Evolutionary conservation across 768 basidiomycete species (phyloP).

Genomic region (Tulasnella sp.): DNA sequence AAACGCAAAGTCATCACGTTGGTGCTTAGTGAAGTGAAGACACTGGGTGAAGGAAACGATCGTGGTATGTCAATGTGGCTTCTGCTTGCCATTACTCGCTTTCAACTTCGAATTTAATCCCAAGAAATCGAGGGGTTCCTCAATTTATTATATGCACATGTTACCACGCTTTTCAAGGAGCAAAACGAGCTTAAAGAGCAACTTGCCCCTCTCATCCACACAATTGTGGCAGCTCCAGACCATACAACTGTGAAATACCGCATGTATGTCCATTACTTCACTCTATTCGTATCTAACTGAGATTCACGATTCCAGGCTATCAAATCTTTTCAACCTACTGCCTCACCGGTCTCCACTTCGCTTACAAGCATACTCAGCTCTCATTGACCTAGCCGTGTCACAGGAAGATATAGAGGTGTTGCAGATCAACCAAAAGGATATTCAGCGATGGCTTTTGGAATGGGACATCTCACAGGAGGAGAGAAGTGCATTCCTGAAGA

Average conservation of each 20-base stretch:
- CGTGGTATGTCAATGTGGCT: constrained; percentile 41
- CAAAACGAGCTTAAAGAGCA: constrained; percentile 43
- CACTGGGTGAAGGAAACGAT: constrained; percentile 63
- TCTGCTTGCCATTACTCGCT: background rate
- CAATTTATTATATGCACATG: constrained; percentile 65
- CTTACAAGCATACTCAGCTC: constrained; percentile 44
- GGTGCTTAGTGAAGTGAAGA: constrained; percentile 48
- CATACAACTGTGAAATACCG: constrained; percentile 56
- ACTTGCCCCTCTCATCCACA: constrained; percentile 37
- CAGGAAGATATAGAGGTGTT: constrained; percentile 53
- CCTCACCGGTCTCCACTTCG: constrained; percentile 56
- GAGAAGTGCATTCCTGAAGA: constrained; percentile 52
- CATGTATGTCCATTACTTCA: constrained; percentile 38
- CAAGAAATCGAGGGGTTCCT: constrained; percentile 79
- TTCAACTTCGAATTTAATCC: constrained; percentile 4
- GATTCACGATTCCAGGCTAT: constrained; percentile 36
- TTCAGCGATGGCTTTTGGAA: constrained; percentile 68
- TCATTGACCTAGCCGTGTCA: constrained; percentile 45
- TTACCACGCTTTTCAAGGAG: constrained; percentile 45
- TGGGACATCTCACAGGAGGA: constrained; percentile 55
- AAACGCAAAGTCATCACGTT: constrained; percentile 44
- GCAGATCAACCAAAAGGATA: constrained; percentile 42
- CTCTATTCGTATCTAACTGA: background rate
- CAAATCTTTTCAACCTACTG: constrained; percentile 69
- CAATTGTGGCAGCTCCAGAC: constrained; percentile 41